Conservation (phyloP, 1,284 basidiomycete species). For the Microbotryum violaceum region DNA sequence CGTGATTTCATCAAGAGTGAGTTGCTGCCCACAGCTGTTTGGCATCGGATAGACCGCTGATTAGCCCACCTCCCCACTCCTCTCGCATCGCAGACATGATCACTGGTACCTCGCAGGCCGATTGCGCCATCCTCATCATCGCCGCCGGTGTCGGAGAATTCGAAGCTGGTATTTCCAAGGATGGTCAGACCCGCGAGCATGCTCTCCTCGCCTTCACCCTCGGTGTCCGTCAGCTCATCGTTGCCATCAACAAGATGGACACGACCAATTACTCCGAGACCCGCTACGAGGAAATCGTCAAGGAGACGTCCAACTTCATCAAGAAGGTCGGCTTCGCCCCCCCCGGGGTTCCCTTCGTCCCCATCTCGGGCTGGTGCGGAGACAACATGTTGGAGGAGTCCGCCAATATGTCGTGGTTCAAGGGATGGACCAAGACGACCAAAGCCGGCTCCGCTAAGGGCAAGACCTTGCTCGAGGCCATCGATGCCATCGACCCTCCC, state of each 20-base stretch:
- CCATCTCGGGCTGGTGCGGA: slow-evolving; percentile 99
- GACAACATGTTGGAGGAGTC: slow-evolving; percentile 99
- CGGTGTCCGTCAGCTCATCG: slow-evolving; percentile 99
- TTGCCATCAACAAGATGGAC: slow-evolving; percentile 99
- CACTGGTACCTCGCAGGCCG: slow-evolving; percentile 99
- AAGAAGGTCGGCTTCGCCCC: slow-evolving; percentile 99
- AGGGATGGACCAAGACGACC: slow-evolving; percentile 95
- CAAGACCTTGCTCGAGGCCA: slow-evolving; percentile 99
- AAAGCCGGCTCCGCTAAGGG: slow-evolving; percentile 89
- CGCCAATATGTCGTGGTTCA: slow-evolving; percentile 96
- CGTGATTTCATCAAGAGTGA: slow-evolving; percentile 99
- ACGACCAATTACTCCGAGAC: slow-evolving; percentile 90
- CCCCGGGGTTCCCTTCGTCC: slow-evolving; percentile 95
- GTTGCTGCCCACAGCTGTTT: too few species aligned
- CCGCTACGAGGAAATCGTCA: slow-evolving; percentile 99
- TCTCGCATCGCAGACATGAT: slow-evolving; percentile 67
- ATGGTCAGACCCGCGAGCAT: slow-evolving; percentile 99
- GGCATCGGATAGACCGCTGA: too few species aligned
- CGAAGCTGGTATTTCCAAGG: slow-evolving; percentile 99
- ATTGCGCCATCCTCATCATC: slow-evolving; percentile 99
- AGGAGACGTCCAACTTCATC: slow-evolving; percentile 98
- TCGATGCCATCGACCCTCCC: slow-evolving; percentile 98
- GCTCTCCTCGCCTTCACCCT: slow-evolving; percentile 99
- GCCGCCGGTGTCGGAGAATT: slow-evolving; percentile 99
- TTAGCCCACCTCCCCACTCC: neutral